These are phyloP conservation scores for Pichia inconspicua DNA, from an alignment of 1,139 yeast species.

Conservation along the genomic window DNA sequence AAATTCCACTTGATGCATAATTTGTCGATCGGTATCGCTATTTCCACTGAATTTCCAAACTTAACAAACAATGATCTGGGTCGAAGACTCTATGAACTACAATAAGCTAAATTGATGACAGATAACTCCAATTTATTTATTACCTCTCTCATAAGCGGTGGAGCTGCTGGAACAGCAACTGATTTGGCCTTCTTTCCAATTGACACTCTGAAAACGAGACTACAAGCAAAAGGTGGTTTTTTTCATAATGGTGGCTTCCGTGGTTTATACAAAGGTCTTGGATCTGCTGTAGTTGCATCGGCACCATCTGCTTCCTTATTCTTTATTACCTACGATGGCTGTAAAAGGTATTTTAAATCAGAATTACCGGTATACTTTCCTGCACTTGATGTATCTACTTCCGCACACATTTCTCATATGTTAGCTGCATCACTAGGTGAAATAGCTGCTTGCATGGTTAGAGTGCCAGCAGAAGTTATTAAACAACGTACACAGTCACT, in stretches of 20 bases:
- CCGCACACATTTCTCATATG: slow-evolving; percentile 61
- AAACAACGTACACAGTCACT: slow-evolving; percentile 91
- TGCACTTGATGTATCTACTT: slow-evolving; percentile 22
- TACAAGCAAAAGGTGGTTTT: slow-evolving; percentile 94
- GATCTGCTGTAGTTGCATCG: slow-evolving; percentile 88
- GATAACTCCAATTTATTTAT: slow-evolving; percentile 32
- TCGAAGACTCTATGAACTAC: neutral
- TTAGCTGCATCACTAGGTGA: slow-evolving; percentile 83
- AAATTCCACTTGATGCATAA: no score
- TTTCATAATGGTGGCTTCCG: slow-evolving; percentile 85
- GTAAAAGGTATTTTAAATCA: slow-evolving; percentile 52
- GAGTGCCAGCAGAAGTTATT: slow-evolving; percentile 96
- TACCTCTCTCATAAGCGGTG: slow-evolving; percentile 43
- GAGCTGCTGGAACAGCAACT: slow-evolving; percentile 92
- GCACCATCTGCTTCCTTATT: slow-evolving; percentile 92
- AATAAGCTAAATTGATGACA: neutral
- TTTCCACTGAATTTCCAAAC: neutral
- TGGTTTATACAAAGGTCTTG: slow-evolving; percentile 87
- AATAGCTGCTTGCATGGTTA: slow-evolving; percentile 80
- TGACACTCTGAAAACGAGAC: slow-evolving; percentile 86
- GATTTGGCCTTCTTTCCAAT: slow-evolving; percentile 93
- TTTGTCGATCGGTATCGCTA: neutral
- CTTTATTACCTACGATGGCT: slow-evolving; percentile 78
- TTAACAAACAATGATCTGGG: no score
- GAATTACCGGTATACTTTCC: slow-evolving; percentile 25